Evolutionary conservation across 2,329 filamentous ascomycete genomes (phyloP).

Genomic region (Aspergillus novofumigatus): DNA sequence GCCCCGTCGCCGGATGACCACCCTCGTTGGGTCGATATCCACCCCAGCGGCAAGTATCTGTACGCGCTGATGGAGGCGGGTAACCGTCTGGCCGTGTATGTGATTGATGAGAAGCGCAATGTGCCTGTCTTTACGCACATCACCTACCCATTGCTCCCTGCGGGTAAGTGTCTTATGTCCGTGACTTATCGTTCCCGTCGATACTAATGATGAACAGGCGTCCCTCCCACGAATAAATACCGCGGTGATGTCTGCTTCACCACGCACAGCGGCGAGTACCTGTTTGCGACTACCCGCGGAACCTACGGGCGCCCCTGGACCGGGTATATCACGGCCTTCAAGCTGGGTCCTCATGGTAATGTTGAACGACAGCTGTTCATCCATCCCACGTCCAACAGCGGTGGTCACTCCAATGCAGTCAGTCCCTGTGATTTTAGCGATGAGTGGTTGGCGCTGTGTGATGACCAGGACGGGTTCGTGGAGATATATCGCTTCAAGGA

Average conservation of each 20-base stretch:
- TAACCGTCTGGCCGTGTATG: constrained; percentile 76
- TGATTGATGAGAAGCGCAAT: constrained; percentile 68
- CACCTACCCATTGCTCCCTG: constrained; percentile 71
- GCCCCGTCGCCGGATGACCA: constrained; percentile 70
- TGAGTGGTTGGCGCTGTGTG: constrained; percentile 85
- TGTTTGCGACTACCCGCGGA: constrained; percentile 79
- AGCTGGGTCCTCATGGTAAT: constrained; percentile 62
- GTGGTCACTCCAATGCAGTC: constrained; percentile 86
- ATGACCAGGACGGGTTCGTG: constrained; percentile 81
- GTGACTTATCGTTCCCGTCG: too few species aligned
- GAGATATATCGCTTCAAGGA: constrained; percentile 86
- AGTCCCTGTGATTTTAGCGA: constrained; percentile 77
- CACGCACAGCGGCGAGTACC: constrained; percentile 64
- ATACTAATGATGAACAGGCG: constrained; percentile 16
- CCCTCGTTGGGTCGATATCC: constrained; percentile 83
- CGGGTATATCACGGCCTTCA: constrained; percentile 79
- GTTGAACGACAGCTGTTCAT: constrained; percentile 76
- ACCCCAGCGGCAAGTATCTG: constrained; percentile 71
- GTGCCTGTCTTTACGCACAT: constrained; percentile 75
- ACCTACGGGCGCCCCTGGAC: constrained; percentile 67
- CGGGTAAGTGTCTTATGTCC: too few species aligned
- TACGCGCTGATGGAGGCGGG: constrained; percentile 90
- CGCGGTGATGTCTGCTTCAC: constrained; percentile 79
- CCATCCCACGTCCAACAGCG: constrained; percentile 80
- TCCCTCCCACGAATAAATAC: constrained; percentile 57